Evolutionary conservation across 257 asterid genomes (phyloP), one percentile per base, ranked within the genome.

Genomic region (Plantago major): DNA sequence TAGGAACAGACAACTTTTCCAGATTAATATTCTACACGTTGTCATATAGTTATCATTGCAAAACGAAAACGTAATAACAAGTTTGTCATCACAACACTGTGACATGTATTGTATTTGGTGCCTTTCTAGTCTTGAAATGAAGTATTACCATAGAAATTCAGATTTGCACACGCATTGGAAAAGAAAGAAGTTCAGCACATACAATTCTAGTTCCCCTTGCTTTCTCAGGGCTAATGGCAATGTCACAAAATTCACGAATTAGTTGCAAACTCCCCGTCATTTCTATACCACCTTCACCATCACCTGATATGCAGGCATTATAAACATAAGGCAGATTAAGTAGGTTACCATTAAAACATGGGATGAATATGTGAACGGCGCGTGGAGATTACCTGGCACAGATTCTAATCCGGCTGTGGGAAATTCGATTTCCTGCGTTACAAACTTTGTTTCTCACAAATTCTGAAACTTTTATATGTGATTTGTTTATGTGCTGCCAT

Each of bases 391-490:
- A 87, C 96, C 98, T 82, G 96, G 95, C 42, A 91, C 96, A 42
- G 96, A 91, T 58, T 77, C 82, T 74, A 91, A 72, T 57, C 96
- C 95, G 66, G 98, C 82, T 19, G 96, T 88, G 26, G 98, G 98
- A 73, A 88, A 86, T 73, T 91, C 95, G 64, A 91, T 86, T 82
- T 91, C 98, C 96, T 88, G 96, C 74, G 77, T 79, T 70, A 88
- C 76, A 90, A 87, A 83, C 84, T 80, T 30, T 51, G 81, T 83
- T 77, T 80, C 88, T 83, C 86, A 83, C 83, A 76, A 72, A 79
- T 74, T 79, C 84, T 68, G 79, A 58, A 77, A 74, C 66, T 71
- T 48, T 62, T 47, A 60, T 74, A 67, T 71, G 44, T 50, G 62
- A 48, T 67, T 72, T 69, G 55, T 76, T 49, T 65, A 58, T 62